Base-by-base conservation (phyloP, 2,329 filamentous ascomycete genomes). In the Ceratocystiopsis brevicomis region DNA sequence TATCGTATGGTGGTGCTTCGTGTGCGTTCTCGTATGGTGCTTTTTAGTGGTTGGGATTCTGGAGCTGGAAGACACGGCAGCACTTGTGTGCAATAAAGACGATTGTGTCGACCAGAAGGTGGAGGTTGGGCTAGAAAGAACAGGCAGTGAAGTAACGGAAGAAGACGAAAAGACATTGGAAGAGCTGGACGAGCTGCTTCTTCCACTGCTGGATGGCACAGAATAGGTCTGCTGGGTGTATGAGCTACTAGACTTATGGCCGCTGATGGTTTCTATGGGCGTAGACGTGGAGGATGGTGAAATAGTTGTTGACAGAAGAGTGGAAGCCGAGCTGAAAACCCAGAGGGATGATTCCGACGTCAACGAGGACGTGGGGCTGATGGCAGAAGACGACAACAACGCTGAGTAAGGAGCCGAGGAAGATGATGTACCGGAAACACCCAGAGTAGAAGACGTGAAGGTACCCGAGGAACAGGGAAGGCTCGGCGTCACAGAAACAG, bases 211-310 rank as follows among this genome's bases (percentile, higher is more conserved):
- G 15, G 15, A 38, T 11, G 25, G 25, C 25, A 30, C 25, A 6
- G 25, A 11, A 30, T 30, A 30, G 25, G 25, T 30, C 25, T 4
- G 25, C 25, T 30, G 25, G 25, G 25, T 9, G 25, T 30, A 30
- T 30, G 25, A 30, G 5, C 25, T 30, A 30, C 25, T 30, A 9
- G 8, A 10, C 2, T 2, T 11, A 30, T 30, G 25, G 9, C 25
- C 25, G 9, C 36, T 39, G n/a, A 45, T 18, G 25, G 44, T 40
- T 9, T 33, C 38, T 15, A 41, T 43, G 15, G 45, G 42, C 3
- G 39, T 38, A 38, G 37, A 42, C 14, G 43, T 42, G 14, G 32
- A 39, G 15, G 38, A 13, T 14, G 42, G 17, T 17, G 40, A 42
- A 11, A 30, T 30, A 9, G 25, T 9, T 30, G 35, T 17, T 18